These are phyloP conservation scores for Trichosporon sp. DNA, from an alignment of 1,284 basidiomycete genomes.

Conservation along the genomic window DNA sequence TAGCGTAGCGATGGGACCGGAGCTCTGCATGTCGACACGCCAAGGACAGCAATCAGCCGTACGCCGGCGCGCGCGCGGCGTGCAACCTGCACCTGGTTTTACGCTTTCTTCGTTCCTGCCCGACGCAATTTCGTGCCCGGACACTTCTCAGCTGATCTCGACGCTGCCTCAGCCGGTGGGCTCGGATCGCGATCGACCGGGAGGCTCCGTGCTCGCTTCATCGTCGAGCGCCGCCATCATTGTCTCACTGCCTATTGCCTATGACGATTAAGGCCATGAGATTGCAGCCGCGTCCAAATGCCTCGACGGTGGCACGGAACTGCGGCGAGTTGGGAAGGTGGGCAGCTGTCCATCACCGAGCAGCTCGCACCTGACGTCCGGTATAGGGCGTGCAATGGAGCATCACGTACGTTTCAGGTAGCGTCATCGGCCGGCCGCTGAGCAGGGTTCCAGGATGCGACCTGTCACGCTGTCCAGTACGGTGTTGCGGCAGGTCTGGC, in stretches of 20 bases:
- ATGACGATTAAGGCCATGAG: not conserved
- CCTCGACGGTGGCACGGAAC: not conserved
- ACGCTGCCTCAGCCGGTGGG: not conserved
- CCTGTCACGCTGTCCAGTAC: not conserved
- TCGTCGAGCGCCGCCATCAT: not conserved
- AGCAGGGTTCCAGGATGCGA: not conserved
- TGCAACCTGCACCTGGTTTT: not conserved
- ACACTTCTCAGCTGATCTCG: not conserved
- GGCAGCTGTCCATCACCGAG: not conserved
- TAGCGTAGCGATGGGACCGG: not conserved
- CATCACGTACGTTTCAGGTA: not conserved
- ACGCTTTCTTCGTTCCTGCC: not conserved
- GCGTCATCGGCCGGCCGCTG: not conserved
- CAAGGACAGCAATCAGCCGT: not conserved
- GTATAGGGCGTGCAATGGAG: not conserved
- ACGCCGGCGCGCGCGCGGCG: not conserved
- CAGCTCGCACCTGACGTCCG: not conserved
- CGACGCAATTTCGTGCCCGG: not conserved
- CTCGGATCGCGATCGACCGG: not conserved
- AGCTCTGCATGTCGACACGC: not conserved
- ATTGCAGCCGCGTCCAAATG: not conserved
- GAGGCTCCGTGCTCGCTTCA: not conserved
- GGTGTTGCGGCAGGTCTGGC: not conserved
- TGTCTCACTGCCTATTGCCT: not conserved
- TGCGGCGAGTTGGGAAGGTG: not conserved